phyloP scores from a whole-genome alignment of 345 rosid genomes.

The Eucalyptus marginata region DNA sequence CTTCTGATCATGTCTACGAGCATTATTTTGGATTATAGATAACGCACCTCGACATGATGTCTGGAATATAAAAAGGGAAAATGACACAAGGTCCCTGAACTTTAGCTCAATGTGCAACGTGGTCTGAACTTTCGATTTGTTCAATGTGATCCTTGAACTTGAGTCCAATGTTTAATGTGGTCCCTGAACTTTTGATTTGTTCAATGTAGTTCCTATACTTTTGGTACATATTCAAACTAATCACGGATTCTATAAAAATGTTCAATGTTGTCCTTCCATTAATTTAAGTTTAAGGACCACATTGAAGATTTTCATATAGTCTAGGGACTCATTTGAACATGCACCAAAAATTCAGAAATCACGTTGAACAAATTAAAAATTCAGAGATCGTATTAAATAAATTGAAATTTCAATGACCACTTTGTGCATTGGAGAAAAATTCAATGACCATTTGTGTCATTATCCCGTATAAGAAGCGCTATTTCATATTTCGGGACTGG shows the following conservation, averaged over 20 bases:
- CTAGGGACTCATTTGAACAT: fast-evolving
- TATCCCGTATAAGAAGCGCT: not conserved
- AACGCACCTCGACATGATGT: not conserved
- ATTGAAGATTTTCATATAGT: too few relatives aligned
- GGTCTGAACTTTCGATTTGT: fast-evolving
- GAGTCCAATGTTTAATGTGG: fast-evolving
- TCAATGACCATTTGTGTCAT: too few relatives aligned
- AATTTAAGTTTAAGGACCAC: too few relatives aligned
- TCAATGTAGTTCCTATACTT: fast-evolving
- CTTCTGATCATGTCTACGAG: not conserved
- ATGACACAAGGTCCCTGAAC: not conserved
- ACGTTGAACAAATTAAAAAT: too few relatives aligned
- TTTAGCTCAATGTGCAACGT: fast-evolving
- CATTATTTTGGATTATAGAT: not conserved
- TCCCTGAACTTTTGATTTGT: fast-evolving
- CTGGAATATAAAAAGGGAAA: not conserved
- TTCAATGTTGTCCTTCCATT: too few relatives aligned
- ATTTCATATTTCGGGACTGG: not conserved
- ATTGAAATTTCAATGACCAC: fast-evolving
- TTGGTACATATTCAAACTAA: too few relatives aligned
- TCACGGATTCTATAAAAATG: fast-evolving
- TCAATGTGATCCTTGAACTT: fast-evolving
- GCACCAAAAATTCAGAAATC: too few relatives aligned
- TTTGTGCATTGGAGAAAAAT: not conserved
- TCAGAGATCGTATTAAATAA: fast-evolving